These are phyloP conservation scores for Tieghemiomyces parasiticus DNA, from an alignment of 192 early-diverging fungal species.

Conservation along the genomic window DNA sequence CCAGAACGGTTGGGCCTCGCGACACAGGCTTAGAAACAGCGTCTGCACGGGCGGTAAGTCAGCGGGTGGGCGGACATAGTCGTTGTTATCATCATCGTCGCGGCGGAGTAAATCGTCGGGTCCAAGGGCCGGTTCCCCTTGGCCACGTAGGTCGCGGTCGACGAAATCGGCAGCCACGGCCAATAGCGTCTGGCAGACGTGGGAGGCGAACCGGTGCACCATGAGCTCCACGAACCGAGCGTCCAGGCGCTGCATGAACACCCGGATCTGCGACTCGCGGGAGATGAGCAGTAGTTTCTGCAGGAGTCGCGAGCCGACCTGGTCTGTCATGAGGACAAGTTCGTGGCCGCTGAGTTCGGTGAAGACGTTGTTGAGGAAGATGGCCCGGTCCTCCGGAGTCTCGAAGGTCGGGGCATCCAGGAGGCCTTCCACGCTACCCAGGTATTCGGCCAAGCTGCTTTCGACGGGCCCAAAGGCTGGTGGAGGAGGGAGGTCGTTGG, in stretches of 20 bases:
- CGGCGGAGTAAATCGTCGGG: too few species aligned
- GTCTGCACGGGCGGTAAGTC: slow-evolving; percentile 52
- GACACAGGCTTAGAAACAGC: slow-evolving; percentile 41
- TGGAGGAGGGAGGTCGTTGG: too few species aligned
- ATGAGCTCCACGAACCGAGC: slow-evolving; percentile 49
- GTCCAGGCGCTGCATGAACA: slow-evolving; percentile 42
- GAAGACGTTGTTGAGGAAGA: slow-evolving; percentile 69
- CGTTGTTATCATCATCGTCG: slow-evolving; percentile 14
- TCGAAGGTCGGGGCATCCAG: slow-evolving; percentile 43
- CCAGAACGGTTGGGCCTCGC: slow-evolving; percentile 30
- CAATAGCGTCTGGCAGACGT: slow-evolving; percentile 72
- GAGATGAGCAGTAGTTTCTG: slow-evolving; percentile 64
- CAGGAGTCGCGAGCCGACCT: slow-evolving; percentile 57
- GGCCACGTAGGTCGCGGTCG: slow-evolving; percentile 50
- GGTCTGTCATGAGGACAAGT: slow-evolving; percentile 53
- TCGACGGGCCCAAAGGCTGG: too few species aligned
- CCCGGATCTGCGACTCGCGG: slow-evolving; percentile 54
- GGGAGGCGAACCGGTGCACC: slow-evolving; percentile 72
- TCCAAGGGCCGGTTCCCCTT: too few species aligned
- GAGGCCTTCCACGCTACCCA: slow-evolving; percentile 41
- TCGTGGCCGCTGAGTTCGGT: slow-evolving; percentile 61
- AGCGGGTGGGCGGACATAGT: slow-evolving; percentile 16
- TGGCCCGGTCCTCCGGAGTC: slow-evolving; percentile 32
- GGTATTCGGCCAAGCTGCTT: slow-evolving; percentile 30
- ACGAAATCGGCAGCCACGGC: slow-evolving; percentile 52